phyloP scores from a whole-genome alignment of 768 basidiomycete genomes.

The Termitomyces sp. region DNA sequence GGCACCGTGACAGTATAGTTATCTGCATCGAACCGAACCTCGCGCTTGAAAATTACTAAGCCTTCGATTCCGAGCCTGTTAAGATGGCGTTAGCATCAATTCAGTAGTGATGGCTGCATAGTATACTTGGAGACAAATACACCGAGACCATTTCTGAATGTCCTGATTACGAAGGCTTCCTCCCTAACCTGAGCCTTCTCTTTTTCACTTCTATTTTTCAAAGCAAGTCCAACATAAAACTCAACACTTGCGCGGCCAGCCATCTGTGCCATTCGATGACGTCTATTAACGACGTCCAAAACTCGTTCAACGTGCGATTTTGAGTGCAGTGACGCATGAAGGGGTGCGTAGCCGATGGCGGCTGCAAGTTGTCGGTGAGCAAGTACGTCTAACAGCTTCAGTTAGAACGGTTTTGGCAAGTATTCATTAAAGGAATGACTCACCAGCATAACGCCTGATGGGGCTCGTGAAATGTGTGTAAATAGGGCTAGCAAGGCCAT shows the following conservation, averaged over 20 bases:
- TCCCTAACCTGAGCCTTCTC: conserved; percentile 49
- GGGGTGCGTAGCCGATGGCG: conserved; percentile 74
- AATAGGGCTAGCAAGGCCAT: conserved; percentile 94
- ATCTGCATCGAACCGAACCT: conserved; percentile 86
- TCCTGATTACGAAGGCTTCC: conserved; percentile 89
- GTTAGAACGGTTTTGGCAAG: neutral
- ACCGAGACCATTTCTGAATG: conserved; percentile 93
- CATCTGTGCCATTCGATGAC: conserved; percentile 97
- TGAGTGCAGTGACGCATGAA: conserved; percentile 86
- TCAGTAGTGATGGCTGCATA: neutral
- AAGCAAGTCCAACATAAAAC: conserved; percentile 92
- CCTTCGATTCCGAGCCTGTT: conserved; percentile 89
- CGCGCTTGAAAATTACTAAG: conserved; percentile 88
- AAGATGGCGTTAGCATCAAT: neutral
- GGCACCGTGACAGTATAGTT: conserved; percentile 81
- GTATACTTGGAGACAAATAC: conserved; percentile 82
- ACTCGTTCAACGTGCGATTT: conserved; percentile 84
- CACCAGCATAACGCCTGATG: conserved; percentile 92
- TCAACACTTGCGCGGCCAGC: conserved; percentile 95
- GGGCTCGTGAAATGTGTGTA: conserved; percentile 99
- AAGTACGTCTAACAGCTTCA: conserved; percentile 64
- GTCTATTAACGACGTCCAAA: conserved; percentile 80
- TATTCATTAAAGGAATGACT: conserved; percentile 10
- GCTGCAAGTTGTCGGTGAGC: conserved; percentile 92
- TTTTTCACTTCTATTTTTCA: conserved; percentile 61